Evolutionary conservation across 228 moss, liverwort and hornwort genomes (phyloP).

Genomic region (Sphagnum fallax): DNA sequence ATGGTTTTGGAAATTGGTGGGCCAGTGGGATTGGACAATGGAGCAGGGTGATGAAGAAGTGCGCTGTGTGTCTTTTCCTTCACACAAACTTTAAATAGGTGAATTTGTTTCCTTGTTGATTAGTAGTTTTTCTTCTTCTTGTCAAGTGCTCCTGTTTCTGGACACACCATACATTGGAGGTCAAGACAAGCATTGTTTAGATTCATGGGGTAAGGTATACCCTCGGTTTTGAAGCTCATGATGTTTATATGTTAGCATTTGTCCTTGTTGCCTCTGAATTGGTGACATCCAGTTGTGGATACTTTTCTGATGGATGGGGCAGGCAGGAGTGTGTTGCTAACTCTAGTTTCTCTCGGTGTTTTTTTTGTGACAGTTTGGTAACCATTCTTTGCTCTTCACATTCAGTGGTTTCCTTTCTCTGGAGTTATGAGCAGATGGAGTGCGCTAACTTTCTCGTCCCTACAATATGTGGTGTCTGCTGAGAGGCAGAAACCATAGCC

Average conservation of each 20-base stretch:
- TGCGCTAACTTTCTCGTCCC: slow-evolving; percentile 15
- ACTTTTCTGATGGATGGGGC: slow-evolving; percentile 11
- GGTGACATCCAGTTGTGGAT: not conserved
- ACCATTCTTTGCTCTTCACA: slow-evolving; percentile 12
- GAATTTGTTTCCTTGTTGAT: not conserved
- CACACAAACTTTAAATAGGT: slow-evolving; percentile 8
- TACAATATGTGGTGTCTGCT: slow-evolving; percentile 8
- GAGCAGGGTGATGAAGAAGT: slow-evolving; percentile 13
- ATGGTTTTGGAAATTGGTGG: slow-evolving; percentile 7
- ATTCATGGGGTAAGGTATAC: not conserved
- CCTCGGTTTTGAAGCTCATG: not conserved
- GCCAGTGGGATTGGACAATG: slow-evolving; percentile 12
- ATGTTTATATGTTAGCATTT: not conserved
- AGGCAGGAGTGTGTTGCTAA: slow-evolving; percentile 15
- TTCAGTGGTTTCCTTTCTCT: slow-evolving; percentile 6
- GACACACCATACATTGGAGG: not conserved
- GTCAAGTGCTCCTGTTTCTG: not conserved
- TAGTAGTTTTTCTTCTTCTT: not conserved
- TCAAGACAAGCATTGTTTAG: not conserved
- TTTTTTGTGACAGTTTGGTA: slow-evolving; percentile 19
- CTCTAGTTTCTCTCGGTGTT: slow-evolving; percentile 5
- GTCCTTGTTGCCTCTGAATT: not conserved
- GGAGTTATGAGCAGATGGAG: slow-evolving; percentile 19
- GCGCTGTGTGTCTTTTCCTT: too few species aligned
- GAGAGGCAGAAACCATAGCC: slow-evolving; percentile 2